Conservation (phyloP, 345 rosid species). For the Euphorbia tirucalli region DNA sequence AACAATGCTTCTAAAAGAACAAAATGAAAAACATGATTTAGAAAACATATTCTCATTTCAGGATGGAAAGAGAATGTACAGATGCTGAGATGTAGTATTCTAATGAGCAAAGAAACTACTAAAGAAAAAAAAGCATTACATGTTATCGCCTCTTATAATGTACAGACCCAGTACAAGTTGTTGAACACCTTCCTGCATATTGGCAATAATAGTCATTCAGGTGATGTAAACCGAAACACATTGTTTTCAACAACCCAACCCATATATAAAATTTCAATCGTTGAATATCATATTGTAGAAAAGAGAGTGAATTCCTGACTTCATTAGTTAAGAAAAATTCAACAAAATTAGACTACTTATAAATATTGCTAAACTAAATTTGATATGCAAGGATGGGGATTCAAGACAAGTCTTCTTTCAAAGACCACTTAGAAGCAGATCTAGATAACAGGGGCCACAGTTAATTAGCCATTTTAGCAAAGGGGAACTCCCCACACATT, state of each 20-base stretch:
- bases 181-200: constrained; percentile 87
- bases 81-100: background rate
- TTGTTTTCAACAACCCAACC: background rate
- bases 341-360: too few relatives aligned
- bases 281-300: background rate
- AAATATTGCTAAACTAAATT: too few relatives aligned
- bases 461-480: background rate
- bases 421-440: background rate
- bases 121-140: constrained; percentile 39
- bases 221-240: background rate
- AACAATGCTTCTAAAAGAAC: constrained; percentile 69
- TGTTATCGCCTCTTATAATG: constrained; percentile 98
- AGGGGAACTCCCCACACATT: too few relatives aligned
- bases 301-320: background rate
- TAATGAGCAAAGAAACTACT: background rate
- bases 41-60: background rate
- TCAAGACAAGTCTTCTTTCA: background rate
- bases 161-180: constrained; percentile 88
- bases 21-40: background rate
- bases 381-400: background rate
- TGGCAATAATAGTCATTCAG: background rate
- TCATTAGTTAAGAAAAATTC: too few relatives aligned
- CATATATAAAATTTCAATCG: background rate
- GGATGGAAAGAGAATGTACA: background rate
- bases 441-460: background rate